phyloP scores from a whole-genome alignment of 2,329 filamentous ascomycete genomes.

The Rutstroemia sp. region DNA sequence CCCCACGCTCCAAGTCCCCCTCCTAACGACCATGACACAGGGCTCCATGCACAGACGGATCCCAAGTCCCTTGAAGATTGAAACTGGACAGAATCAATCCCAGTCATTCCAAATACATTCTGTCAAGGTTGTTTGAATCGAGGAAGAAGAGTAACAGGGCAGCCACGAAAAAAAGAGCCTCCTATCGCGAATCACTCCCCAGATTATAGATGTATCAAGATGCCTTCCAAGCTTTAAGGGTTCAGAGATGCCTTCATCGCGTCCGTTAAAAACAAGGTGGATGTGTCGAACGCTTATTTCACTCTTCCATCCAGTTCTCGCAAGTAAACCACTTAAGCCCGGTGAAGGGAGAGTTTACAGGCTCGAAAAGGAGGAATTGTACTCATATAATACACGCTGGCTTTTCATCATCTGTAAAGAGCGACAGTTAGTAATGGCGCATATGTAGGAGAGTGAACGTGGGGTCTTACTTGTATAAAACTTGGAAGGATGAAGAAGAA shows the following conservation, averaged over 20 bases:
- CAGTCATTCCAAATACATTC: too few species aligned
- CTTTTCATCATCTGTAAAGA: conserved; percentile 93
- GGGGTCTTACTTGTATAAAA: conserved; percentile 85
- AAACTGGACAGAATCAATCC: too few species aligned
- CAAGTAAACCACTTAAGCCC: conserved; percentile 84
- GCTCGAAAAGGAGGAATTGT: conserved; percentile 56
- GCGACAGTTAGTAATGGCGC: conserved; percentile 28
- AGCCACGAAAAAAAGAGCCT: not conserved
- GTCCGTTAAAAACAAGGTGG: conserved; percentile 95
- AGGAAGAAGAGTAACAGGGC: not conserved
- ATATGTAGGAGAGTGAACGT: conserved; percentile 6
- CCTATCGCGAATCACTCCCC: not conserved
- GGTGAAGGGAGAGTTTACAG: conserved; percentile 75
- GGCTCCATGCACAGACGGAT: not conserved
- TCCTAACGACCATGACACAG: not conserved
- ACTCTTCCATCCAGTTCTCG: conserved; percentile 61
- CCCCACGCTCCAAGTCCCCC: not conserved
- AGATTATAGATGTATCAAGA: not conserved
- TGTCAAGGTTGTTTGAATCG: too few species aligned
- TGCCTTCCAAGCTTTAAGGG: conserved; percentile 47
- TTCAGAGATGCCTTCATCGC: conserved; percentile 98
- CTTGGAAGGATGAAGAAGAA: conserved; percentile 92
- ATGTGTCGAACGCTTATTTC: conserved; percentile 99
- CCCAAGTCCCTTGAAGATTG: not conserved
- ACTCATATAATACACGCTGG: conserved; percentile 91